Conservation (phyloP, 192 early-diverging fungal species). For the Backusella macrospora region DNA sequence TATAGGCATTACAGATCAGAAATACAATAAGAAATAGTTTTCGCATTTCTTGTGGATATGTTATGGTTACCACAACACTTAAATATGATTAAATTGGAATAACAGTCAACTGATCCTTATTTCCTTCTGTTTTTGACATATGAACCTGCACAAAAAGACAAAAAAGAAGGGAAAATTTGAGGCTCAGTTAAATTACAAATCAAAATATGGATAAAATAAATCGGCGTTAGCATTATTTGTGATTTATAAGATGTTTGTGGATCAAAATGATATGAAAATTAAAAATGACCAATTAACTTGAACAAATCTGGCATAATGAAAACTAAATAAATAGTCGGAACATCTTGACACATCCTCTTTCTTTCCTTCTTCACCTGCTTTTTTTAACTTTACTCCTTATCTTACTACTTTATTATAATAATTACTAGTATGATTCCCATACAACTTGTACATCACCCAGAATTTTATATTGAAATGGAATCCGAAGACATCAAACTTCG, state of each 20-base stretch:
- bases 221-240: not conserved
- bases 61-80: not conserved
- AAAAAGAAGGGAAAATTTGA: not conserved
- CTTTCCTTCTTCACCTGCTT: not conserved
- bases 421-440: slow-evolving; percentile 25
- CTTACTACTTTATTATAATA: not conserved
- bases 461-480: slow-evolving; percentile 45
- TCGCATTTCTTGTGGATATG: not conserved
- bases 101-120: not conserved
- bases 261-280: slow-evolving; percentile 4
- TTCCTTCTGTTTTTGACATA: not conserved
- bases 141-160: not conserved
- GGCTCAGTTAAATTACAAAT: slow-evolving; percentile 1
- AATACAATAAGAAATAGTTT: slow-evolving; percentile 2
- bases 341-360: not conserved
- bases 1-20: slow-evolving; percentile 4
- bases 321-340: slow-evolving; percentile 6
- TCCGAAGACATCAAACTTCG: slow-evolving; percentile 38
- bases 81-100: not conserved
- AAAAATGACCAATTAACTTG: not conserved
- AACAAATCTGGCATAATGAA: not conserved
- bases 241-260: not conserved
- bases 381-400: not conserved
- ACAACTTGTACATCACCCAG: slow-evolving; percentile 28
- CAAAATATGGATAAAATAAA: not conserved